Base-by-base conservation (phyloP, 768 basidiomycete species). In the Kwoniella bestiolae region DNA sequence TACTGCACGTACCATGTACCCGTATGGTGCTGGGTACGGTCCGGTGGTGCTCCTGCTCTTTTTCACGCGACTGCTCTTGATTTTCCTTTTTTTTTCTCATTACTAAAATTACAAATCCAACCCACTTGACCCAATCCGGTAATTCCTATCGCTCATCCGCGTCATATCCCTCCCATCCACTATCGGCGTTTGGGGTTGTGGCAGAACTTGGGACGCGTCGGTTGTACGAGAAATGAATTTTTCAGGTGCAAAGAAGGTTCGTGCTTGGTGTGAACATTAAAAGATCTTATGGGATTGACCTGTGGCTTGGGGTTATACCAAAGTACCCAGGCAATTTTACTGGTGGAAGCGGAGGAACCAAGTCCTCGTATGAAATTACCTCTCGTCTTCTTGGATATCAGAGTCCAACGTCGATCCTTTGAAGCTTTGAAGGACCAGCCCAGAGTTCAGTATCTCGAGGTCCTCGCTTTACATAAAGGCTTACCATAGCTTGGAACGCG, bases 31-130 rank as follows among this genome's bases (percentile, higher is more conserved):
- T 3, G 29, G 11, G 32, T 23, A 21, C 16, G 5, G 3, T 9
- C 21, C 16, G 14, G 11, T 28, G 47, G 47, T 23, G 47, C 12
- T 14, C 21, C 16, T 23, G 14, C 21, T 49, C 12, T 11, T 11
- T 49, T 21, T 44, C 16, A 51, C 60, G 61, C 52, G 61, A 46
- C 51, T 63, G 53, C 26, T 56, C 61, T 56, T 63, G n/a, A n/a
- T n/a, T n/a, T n/a, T n/a, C n/a, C n/a, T n/a, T n/a, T n/a, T n/a
- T n/a, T n/a, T n/a, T n/a, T n/a, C n/a, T n/a, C n/a, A n/a, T n/a
- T n/a, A n/a, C n/a, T n/a, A n/a, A n/a, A n/a, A n/a, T n/a, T n/a
- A n/a, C n/a, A 21, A 1, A 32, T 25, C 8, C 11, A n/a, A 18
- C 8, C 21, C 25, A 34, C 41, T 46, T 63, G 55, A 18, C 61